Conservation (phyloP, 2,329 filamentous ascomycete genomes). For the Penicillium sp. region DNA sequence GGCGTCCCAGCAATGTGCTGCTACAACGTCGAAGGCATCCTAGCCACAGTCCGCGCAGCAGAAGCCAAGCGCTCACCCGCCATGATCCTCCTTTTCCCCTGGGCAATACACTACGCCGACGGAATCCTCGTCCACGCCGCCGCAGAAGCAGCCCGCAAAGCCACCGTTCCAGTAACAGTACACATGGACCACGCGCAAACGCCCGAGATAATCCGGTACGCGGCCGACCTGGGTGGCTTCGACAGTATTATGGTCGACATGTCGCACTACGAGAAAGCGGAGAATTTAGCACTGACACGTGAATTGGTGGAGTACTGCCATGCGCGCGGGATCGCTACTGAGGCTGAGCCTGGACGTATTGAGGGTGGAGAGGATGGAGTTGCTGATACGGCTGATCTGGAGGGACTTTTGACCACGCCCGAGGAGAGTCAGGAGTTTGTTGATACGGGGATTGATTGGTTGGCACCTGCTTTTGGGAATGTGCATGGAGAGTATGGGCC, state of each 20-base stretch:
- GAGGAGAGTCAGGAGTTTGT: constrained; percentile 72
- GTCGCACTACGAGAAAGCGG: constrained; percentile 69
- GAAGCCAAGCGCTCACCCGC: constrained; percentile 66
- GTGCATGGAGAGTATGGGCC: constrained; percentile 73
- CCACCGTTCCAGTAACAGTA: constrained; percentile 60
- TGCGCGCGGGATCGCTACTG: constrained; percentile 64
- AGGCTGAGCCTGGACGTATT: constrained; percentile 71
- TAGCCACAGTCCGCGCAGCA: constrained; percentile 68
- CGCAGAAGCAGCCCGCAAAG: constrained; percentile 56
- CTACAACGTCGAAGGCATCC: constrained; percentile 71
- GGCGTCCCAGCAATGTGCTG: constrained; percentile 62
- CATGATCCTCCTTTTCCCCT: constrained; percentile 73
- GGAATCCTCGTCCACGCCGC: constrained; percentile 57
- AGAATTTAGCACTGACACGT: constrained; percentile 65
- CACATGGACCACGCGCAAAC: constrained; percentile 69
- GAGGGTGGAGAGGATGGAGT: constrained; percentile 75
- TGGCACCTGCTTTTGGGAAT: constrained; percentile 75
- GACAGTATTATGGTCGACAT: constrained; percentile 79
- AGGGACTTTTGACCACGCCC: constrained; percentile 65
- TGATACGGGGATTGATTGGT: constrained; percentile 68
- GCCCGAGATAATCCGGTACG: constrained; percentile 60
- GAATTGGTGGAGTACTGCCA: constrained; percentile 66
- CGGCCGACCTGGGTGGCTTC: constrained; percentile 63
- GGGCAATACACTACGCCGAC: constrained; percentile 68
- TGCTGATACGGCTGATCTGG: constrained; percentile 63